A percentile compares a stretch with the other conserved stretches of the same genome.
Conservation (phyloP, 176 grass and related monocot species). For the Rhynchospora tenuis region DNA sequence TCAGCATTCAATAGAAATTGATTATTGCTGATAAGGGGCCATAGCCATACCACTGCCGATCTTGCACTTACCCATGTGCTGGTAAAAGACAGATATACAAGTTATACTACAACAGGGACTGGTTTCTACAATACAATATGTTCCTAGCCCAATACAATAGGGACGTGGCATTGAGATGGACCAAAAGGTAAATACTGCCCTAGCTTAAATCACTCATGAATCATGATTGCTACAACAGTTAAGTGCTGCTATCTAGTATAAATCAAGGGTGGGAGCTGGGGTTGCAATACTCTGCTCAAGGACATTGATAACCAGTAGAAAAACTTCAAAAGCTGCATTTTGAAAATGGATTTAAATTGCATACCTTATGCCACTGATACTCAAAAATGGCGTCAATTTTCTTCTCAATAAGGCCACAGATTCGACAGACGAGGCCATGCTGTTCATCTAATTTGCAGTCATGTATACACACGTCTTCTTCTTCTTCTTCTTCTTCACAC, state of each 20-base stretch:
- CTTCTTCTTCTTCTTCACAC: conserved; percentile 27
- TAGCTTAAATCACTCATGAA: background rate
- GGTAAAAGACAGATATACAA: background rate
- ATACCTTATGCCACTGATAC: conserved; percentile 57
- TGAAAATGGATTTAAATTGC: conserved; percentile 6
- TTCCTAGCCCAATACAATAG: background rate
- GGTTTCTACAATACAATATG: background rate
- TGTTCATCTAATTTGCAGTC: conserved; percentile 54
- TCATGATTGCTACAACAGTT: conserved; percentile 4
- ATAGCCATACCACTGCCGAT: background rate
- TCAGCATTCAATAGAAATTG: background rate
- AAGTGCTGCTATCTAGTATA: conserved; percentile 7
- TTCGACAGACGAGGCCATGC: conserved; percentile 53
- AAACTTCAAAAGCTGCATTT: background rate
- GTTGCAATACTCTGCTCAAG: background rate
- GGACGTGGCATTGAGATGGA: background rate
- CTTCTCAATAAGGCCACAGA: conserved; percentile 73
- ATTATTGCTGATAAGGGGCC: background rate
- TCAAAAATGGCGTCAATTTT: conserved; percentile 59
- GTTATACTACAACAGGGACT: background rate
- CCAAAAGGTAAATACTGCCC: background rate
- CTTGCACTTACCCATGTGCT: background rate
- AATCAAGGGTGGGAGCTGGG: background rate
- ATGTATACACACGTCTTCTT: conserved; percentile 42
- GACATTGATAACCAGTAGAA: background rate